Evolutionary conservation across 441 rosid genomes (phyloP), one percentile per base, ranked within the genome.

Genomic region (Erysimum cheiri): DNA sequence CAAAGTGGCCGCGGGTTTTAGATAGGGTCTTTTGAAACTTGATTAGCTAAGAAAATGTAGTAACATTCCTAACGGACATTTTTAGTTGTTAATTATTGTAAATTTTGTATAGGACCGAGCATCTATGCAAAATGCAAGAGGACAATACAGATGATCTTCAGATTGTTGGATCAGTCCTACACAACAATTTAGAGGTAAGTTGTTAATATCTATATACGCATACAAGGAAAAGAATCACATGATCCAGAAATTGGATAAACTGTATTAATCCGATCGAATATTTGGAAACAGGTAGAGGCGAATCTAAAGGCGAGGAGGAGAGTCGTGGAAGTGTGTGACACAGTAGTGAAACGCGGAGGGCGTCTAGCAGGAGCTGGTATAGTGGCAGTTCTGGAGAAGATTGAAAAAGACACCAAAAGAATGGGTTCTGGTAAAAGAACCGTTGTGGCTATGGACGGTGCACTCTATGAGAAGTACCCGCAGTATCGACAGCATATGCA

Each of bases 311-410:
- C 73, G 5, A 85, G 93, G 75, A 89, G 69, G 77, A 76, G 67
- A 1, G 90, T 84, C 0, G 6, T 87, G 41, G 89, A 83, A 60
- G 89, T 84, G 12, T 91, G 97, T 12, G 90, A 89, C 68, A 71
- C 93, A 10, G 80, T 93, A 11, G 88, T 85, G 58, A 85, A 76
- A 78, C 85, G 97, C 35, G 97, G 90, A 15, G 93, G 95, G 2
- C 84, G 93, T 47, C 74, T 93, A 75, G 97, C 97, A 0, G 97
- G 97, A 40, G 96, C 95, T 2, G 96, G 98, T 48, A 85, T 91
- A 15, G 97, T 89, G 1, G 92, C 96, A 47, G 80, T 91, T 70
- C 84, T 91, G 44, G 87, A 89, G 67, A 91, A 89, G 85, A 82
- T 89, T 79, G 98, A 87, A 63, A 80, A 73, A 40, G 95, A 88